Evolutionary conservation across 2,329 filamentous ascomycete genomes (phyloP), one percentile per base, ranked within the genome.

Genomic region (Diaporthe citriasiana): DNA sequence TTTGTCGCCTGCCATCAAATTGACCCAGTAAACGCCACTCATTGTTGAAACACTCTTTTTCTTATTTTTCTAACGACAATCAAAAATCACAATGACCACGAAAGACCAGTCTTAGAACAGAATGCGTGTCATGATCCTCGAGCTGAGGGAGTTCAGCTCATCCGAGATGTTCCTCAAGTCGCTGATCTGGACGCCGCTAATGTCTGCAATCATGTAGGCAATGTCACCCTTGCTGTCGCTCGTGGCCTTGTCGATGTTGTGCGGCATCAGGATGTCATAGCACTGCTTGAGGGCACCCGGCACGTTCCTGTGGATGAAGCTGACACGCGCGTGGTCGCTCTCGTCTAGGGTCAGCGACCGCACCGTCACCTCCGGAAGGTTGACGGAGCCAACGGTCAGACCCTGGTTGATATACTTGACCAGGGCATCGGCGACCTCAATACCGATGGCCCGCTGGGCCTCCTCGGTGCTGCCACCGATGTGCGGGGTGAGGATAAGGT

Each of bases 161-260:
- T 96, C 93, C 78, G 93, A 95, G 71, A 99, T 91, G 75, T 95
- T 92, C 85, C 94, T 95, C 82, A 98, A 95, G 80, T 98, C 93
- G 53, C 88, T 88, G 68, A 90, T 89, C 80, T 93, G 91, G 78
- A 98, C 95, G 76, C 93, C 91, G 85, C 95, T 98, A 79, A 99
- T 93, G 86, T 99, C 97, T 10, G 97, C 97, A 95, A 99, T 98
- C 76, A 99, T 88, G 82, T 99, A 99, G 27, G 97, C 97, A 77
- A 97, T 89, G 89, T 98, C 96, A 78, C 95, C 96, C 86, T 93
- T 93, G 85, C 94, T 97, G 83, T 98, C 97, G 68, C 94, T 97
- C 87, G 97, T 98, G 85, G 99, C 97, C 89, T 98, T 98, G 86
- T 98, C 96, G 79, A 99, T 95, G 83, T 99, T 99, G 87, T 99